Conservation (phyloP, 306 rosid species). For the Lathyrus tuberosus region DNA sequence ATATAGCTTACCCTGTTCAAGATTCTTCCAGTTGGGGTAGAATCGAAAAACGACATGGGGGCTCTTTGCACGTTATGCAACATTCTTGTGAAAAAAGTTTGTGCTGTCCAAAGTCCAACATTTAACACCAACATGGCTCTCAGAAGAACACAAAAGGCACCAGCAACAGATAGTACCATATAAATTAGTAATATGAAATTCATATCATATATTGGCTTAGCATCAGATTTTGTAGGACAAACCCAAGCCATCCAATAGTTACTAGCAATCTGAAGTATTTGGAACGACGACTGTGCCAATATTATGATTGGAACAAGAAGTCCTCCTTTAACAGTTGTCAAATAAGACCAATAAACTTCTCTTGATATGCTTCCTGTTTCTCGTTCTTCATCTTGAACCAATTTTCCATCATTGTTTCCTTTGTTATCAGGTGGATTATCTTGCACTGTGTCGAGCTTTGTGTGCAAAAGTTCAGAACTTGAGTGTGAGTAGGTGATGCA, state of each 20-base stretch:
- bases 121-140: conserved; percentile 63
- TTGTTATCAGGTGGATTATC: conserved; percentile 58
- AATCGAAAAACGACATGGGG: conserved; percentile 94
- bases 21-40: conserved; percentile 98
- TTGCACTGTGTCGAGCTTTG: conserved; percentile 58
- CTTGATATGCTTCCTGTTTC: conserved; percentile 93
- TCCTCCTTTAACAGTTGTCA: conserved; percentile 79
- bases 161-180: conserved; percentile 65
- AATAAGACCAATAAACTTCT: conserved; percentile 79
- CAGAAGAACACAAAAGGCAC: conserved; percentile 70
- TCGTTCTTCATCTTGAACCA: conserved; percentile 92
- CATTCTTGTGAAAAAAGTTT: conserved; percentile 76
- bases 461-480: conserved; percentile 42
- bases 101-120: conserved; percentile 80
- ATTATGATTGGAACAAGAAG: conserved; percentile 71
- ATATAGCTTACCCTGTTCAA: conserved; percentile 74
- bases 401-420: conserved; percentile 69
- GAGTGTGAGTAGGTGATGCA: conserved; percentile 42
- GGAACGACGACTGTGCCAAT: conserved; percentile 86
- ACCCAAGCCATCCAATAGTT: conserved; percentile 99
- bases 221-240: conserved; percentile 71
- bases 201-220: conserved; percentile 56
- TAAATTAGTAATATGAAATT: conserved; percentile 62
- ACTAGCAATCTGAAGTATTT: conserved; percentile 82
- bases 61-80: conserved; percentile 72